A percentile compares a stretch with the other conserved stretches of the same genome.
These are phyloP conservation scores for Reutealis trisperma DNA, from an alignment of 345 rosid species.

Conservation along the genomic window DNA sequence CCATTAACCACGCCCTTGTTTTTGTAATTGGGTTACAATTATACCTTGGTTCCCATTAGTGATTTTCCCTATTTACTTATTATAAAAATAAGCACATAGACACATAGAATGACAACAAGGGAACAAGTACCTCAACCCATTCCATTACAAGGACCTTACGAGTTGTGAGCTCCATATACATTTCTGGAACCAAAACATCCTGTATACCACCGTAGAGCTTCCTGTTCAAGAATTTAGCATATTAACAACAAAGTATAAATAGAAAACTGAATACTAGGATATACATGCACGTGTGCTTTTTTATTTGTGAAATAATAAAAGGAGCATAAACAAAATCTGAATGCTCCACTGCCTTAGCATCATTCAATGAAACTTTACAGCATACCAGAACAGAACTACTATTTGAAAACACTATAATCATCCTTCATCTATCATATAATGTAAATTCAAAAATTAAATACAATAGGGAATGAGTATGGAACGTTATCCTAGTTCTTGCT, in stretches of 20 bases:
- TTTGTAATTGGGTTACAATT: not conserved
- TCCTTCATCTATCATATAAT: not conserved
- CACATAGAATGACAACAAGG: not conserved
- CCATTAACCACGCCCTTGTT: not conserved
- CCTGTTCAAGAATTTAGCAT: conserved; percentile 45
- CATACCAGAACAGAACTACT: not conserved
- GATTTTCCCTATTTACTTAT: not conserved
- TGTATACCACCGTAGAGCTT: conserved; percentile 69
- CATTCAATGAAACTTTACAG: not conserved
- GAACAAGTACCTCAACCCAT: conserved; percentile 81
- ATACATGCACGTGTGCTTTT: not conserved
- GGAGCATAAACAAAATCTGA: not conserved
- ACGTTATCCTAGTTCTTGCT: not conserved
- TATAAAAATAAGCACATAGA: not conserved
- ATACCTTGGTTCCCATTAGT: not conserved
- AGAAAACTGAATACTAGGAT: not conserved
- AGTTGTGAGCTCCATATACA: conserved; percentile 79
- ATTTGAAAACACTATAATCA: not conserved
- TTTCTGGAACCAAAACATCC: conserved; percentile 85
- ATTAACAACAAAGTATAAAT: not conserved
- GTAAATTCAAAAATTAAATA: too few relatives aligned
- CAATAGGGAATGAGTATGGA: not conserved
- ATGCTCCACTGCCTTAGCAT: not conserved
- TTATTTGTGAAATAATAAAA: not conserved
- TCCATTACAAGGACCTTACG: conserved; percentile 88